These are phyloP conservation scores for Lineolata rhizophorae DNA, from an alignment of 495 filamentous ascomycete species.

Conservation along the genomic window DNA sequence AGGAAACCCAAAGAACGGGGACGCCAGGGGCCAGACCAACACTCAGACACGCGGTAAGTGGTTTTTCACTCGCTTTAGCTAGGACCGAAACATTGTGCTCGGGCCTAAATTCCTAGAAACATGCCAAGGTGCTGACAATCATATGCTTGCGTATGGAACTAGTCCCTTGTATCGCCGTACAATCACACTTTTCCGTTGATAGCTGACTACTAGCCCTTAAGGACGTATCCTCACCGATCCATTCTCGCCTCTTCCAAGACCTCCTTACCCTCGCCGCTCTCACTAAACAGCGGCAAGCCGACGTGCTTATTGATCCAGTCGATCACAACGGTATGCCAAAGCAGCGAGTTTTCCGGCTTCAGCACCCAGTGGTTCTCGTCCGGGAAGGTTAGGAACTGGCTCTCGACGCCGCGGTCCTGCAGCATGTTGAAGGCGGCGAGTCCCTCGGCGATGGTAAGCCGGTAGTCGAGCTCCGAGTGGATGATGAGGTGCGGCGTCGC, in stretches of 20 bases:
- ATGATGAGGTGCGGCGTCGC: conserved; percentile 73
- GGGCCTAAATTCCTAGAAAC: no score
- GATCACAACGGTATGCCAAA: conserved; percentile 80
- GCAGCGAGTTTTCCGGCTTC: conserved; percentile 71
- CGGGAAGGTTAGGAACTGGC: conserved; percentile 60
- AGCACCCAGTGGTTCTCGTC: conserved; percentile 80
- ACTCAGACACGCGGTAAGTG: no score
- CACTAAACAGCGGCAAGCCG: conserved; percentile 23
- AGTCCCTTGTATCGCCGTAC: no score
- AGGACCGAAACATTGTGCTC: no score
- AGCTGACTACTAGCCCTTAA: no score
- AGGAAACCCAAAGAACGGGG: no score
- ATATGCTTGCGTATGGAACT: no score
- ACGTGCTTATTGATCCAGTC: conserved; percentile 76
- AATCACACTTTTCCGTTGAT: no score
- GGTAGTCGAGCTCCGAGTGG: conserved; percentile 81
- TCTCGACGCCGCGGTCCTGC: conserved; percentile 49
- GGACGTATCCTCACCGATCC: no score
- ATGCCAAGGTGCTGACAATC: no score
- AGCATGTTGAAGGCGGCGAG: conserved; percentile 75
- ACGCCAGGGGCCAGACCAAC: no score
- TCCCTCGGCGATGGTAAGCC: conserved; percentile 64
- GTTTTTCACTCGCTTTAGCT: no score
- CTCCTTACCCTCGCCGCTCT: neutral
- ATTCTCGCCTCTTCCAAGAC: neutral